Conservation (phyloP, 1,284 basidiomycete species). For the Sanghuangporus baumii region DNA sequence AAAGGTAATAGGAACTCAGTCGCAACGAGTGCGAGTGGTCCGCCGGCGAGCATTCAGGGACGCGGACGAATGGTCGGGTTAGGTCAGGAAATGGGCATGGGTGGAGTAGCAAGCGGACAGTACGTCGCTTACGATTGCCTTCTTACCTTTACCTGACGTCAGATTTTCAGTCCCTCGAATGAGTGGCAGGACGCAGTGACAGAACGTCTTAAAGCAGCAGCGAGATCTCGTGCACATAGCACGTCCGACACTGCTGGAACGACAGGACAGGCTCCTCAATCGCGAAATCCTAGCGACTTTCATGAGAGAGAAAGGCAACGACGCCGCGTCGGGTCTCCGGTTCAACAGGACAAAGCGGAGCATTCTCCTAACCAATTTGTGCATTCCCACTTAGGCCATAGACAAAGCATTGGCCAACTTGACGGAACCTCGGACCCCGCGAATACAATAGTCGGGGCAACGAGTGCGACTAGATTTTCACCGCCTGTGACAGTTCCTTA, state of each 20-base stretch:
- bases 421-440: slow-evolving; percentile 1
- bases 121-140: neutral
- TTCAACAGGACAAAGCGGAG: neutral
- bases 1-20: neutral
- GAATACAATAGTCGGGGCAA: neutral
- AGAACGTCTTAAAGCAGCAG: slow-evolving; percentile 22
- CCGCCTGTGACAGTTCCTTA: slow-evolving; percentile 8
- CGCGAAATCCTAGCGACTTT: neutral
- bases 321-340: slow-evolving; percentile 8
- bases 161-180: slow-evolving; percentile 55
- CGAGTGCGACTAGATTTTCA: slow-evolving; percentile 7
- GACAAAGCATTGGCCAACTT: slow-evolving; percentile 1
- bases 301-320: slow-evolving; percentile 10
- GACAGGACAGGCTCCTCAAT: neutral
- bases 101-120: slow-evolving; percentile 9
- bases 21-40: neutral
- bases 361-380: slow-evolving; percentile 3
- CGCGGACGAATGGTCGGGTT: slow-evolving; percentile 16
- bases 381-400: slow-evolving; percentile 1
- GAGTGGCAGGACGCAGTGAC: slow-evolving; percentile 74
- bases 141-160: neutral
- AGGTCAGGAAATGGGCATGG: slow-evolving; percentile 16
- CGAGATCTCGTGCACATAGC: neutral
- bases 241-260: neutral
- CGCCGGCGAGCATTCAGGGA: slow-evolving; percentile 12